Base-by-base conservation (phyloP, 2,329 filamentous ascomycete genomes). In the Madurella fahalii region DNA sequence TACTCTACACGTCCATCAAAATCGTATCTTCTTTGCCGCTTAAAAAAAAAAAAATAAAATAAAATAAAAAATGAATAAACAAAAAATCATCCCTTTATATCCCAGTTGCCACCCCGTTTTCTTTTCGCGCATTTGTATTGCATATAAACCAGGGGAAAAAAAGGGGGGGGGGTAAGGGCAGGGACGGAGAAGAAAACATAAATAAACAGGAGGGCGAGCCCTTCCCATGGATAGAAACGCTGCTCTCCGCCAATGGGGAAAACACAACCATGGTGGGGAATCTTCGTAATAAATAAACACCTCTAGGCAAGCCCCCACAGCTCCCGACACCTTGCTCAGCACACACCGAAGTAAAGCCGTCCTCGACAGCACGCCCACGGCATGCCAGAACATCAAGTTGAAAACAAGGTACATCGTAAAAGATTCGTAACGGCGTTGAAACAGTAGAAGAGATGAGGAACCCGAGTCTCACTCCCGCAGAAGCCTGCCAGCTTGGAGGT, bases 391-490 rank as follows among this genome's bases (percentile, higher is more conserved):
- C 47, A 39, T 20, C 17, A n/a, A 47, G 31, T 41, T 5, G 13
- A 47, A 48, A 51, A 45, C 20, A 50, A 44, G 32, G 40, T 39
- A 40, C 32, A 44, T 40, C 18, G 13, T 31, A 5, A 37, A 49
- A 41, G 16, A 43, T 47, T 50, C 52, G 39, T 54, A 50, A 54
- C 42, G 42, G 52, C 52, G 43, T 54, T 49, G 18, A 45, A 45
- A 50, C 34, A 25, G 25, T 7, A 25, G 25, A 7, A 7, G 25
- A 25, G 25, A 25, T 25, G 25, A n/a, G 25, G 25, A 3, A 7
- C 25, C 25, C 4, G 25, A 25, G 25, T 25, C 25, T 7, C 7
- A 25, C 25, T n/a, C 25, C 25, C 25, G 7, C 7, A 25, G 25
- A 25, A 25, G 25, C 25, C 7, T 25, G 25, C 25, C 25, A 25